phyloP scores from a whole-genome alignment of 495 filamentous ascomycete species.

The Neurospora sp. region DNA sequence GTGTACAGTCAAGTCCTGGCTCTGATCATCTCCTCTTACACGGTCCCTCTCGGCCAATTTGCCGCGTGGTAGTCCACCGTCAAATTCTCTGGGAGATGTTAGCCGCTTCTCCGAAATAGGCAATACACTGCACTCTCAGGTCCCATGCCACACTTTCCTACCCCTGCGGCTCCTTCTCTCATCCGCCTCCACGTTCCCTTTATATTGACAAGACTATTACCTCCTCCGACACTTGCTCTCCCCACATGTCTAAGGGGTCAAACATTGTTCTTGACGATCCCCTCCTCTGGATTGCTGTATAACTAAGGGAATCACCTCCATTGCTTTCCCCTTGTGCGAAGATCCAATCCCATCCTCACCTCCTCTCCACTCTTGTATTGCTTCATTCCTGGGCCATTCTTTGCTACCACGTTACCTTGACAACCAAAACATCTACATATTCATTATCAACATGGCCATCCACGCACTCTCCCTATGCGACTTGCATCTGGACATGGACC shows the following conservation, averaged over 20 bases:
- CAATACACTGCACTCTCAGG: not conserved
- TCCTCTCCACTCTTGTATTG: not conserved
- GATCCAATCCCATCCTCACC: slow-evolving; percentile 4
- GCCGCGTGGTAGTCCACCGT: not conserved
- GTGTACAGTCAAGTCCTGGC: not conserved
- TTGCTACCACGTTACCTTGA: not conserved
- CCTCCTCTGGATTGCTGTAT: slow-evolving; percentile 9
- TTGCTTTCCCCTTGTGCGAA: slow-evolving; percentile 6
- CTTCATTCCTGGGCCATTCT: not conserved
- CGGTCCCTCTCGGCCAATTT: not conserved
- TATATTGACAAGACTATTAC: slow-evolving; percentile 18
- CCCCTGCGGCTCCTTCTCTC: slow-evolving; percentile 7
- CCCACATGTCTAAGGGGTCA: slow-evolving; percentile 11
- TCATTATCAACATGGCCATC: slow-evolving; percentile 11
- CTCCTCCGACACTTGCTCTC: slow-evolving; percentile 6
- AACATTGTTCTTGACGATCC: slow-evolving; percentile 5
- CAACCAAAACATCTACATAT: not conserved
- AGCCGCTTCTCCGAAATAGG: not conserved
- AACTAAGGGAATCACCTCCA: slow-evolving; percentile 13
- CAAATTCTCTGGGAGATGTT: not conserved
- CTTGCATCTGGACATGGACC: slow-evolving; percentile 14
- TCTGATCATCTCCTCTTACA: not conserved
- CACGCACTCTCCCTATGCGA: slow-evolving; percentile 5
- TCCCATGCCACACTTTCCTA: slow-evolving; percentile 11
- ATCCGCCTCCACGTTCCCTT: slow-evolving; percentile 5